Evolutionary conservation across 1,139 yeast genomes (phyloP), one percentile per base, ranked within the genome.

Genomic region (Pichia sp.): DNA sequence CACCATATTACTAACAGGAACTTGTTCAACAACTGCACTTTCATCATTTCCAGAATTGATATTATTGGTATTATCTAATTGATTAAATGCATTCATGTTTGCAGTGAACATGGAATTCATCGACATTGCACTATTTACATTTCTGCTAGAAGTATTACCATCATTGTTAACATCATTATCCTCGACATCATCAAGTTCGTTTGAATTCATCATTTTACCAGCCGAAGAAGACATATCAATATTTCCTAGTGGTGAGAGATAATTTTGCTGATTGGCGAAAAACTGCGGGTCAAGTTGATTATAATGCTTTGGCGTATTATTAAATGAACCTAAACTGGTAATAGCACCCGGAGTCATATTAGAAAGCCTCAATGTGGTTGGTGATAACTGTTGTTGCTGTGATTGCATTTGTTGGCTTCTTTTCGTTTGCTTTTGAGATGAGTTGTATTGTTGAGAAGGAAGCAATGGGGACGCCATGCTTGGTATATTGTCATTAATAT

Each of bases 261-360:
- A 37, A 15, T 22, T 43, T 28, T 37, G 42, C n/a, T 40, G 48
- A 21, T 50, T 47, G 12, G 42, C 41, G 34, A 46, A 55, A 14
- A 51, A 47, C 27, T 45, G 48, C 3, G 54, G 42, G 18, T 54
- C 58, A 21, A 48, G 32, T 22, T 48, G 53, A 28, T 51, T 50
- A 21, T 45, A 42, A 40, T 45, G 54, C 31, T 51, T 53, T 33
- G 43, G 40, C 33, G 46, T 40, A 14, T 38, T 32, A 19, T n/a
- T 34, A 8, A 15, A 34, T 7, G 40, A 38, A 11, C 36, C 34
- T 10, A 45, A 18, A 9, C 44, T 31, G 8, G 46, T 38, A 12
- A 38, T 15, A 2, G 32, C 32, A 5, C 44, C 40, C 3, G 47
- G 41, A 3, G 45, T 37, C 40, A 45, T 37, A 21, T 18, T 28